A percentile compares a stretch with the other conserved stretches of the same genome.
Evolutionary conservation across 2,329 filamentous ascomycete species (phyloP).

Genomic region (Chrysoporthe cubensis): DNA sequence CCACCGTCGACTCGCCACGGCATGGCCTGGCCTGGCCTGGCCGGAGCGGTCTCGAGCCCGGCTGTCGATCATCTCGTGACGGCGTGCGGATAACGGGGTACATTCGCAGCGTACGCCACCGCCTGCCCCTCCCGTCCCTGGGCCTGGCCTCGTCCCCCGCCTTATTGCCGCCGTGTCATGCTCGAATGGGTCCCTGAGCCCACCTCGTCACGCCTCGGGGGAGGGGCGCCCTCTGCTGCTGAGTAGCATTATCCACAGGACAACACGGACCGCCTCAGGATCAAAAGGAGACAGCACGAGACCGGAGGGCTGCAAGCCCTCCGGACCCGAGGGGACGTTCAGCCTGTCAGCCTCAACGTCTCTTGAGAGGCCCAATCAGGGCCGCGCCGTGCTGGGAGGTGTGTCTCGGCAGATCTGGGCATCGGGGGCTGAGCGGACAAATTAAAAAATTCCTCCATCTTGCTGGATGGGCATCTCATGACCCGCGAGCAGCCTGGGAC

Average conservation of each 20-base stretch:
- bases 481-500: not conserved
- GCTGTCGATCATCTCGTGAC: not conserved
- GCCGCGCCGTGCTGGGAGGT: not conserved
- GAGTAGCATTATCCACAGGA: too few species aligned
- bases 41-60: not conserved
- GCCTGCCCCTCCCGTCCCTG: not conserved
- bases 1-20: too few species aligned
- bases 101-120: not conserved
- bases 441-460: not conserved
- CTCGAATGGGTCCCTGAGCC: not conserved
- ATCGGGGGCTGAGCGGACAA: not conserved
- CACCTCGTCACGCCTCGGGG: not conserved
- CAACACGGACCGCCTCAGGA: not conserved
- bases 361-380: not conserved
- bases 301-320: not conserved
- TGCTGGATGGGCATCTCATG: slow-evolving; percentile 7
- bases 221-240: too few species aligned
- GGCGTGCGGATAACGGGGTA: not conserved
- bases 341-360: not conserved
- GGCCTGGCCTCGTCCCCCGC: not conserved
- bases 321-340: not conserved
- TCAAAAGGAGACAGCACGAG: not conserved
- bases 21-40: not conserved
- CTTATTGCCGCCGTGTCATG: slow-evolving; percentile 5
- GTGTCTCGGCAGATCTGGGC: not conserved